Base-by-base conservation (phyloP, 2,329 filamentous ascomycete genomes). In the Dichotomopilus funicola region DNA sequence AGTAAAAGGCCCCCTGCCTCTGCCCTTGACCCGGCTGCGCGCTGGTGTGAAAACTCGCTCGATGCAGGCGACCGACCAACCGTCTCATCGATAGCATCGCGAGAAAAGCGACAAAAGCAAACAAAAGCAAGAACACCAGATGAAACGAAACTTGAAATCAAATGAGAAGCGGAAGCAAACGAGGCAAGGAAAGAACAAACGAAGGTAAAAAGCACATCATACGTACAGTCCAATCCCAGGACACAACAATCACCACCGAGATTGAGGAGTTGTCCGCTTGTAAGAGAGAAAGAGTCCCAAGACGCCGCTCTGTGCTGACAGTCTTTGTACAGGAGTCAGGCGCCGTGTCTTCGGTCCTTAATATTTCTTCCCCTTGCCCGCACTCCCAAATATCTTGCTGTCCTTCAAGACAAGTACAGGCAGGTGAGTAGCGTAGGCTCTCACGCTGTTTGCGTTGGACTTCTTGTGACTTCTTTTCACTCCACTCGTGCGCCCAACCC, bases 221-320 rank as follows among this genome's bases (percentile, higher is more conserved):
- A 81, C 79, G 79, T 82, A 81, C 79, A 81, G 71, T 78, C 75
- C 73, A 61, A 64, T 65, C 64, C 47, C 33, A 38, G 19, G 27
- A 40, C 34, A 51, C 51, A 40, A 58, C 27, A 31, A 55, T 33
- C 46, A 52, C 19, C 19, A 27, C 38, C 56, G 37, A 50, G 12
- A 43, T 54, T 13, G 44, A 36, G 49, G 43, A 43, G 48, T 33
- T 38, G 51, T 58, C 58, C 53, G 61, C 60, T 64, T 73, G 12
- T 72, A 72, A 67, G 65, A 70, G 71, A 59, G 54, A 57, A 59
- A 54, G 53, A 56, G 51, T 53, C 19, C 41, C 49, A 77, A 81
- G 79, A 83, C 73, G 79, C 81, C 82, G 81, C 81, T 84, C 80
- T 83, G 72, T 83, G 78, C 81, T 81, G 78, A 71, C 74, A 71